A percentile compares a stretch with the other conserved stretches of the same genome.
Evolutionary conservation across 331 rosid species (phyloP).

Genomic region (Rhamnella rubrinervis): DNA sequence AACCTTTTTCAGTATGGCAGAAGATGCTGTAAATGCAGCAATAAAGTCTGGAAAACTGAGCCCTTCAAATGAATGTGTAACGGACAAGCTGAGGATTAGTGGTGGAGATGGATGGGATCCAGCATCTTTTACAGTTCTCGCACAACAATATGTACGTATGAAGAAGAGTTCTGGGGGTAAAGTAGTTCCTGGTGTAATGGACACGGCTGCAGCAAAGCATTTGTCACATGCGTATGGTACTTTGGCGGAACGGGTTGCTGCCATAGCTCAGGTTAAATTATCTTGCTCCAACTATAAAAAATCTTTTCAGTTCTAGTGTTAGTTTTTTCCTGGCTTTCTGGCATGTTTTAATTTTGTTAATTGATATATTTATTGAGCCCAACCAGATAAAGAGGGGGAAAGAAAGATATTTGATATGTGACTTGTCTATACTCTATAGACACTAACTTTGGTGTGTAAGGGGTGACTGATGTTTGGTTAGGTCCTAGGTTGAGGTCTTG

Average conservation of each 20-base stretch:
- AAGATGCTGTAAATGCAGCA: constrained; percentile 94
- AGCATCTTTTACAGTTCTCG: constrained; percentile 82
- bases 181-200: constrained; percentile 93
- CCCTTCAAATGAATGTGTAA: constrained; percentile 61
- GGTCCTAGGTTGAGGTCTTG: too few relatives aligned
- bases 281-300: constrained; percentile 1
- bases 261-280: constrained; percentile 87
- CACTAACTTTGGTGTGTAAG: too few relatives aligned
- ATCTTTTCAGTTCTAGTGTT: too few relatives aligned
- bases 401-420: too few relatives aligned
- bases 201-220: constrained; percentile 82
- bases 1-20: constrained; percentile 88
- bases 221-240: constrained; percentile 86
- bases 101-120: constrained; percentile 98
- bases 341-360: too few relatives aligned
- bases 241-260: constrained; percentile 82
- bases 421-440: too few relatives aligned
- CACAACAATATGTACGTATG: constrained; percentile 90
- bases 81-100: constrained; percentile 53
- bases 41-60: constrained; percentile 88
- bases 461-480: too few relatives aligned
- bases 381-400: too few relatives aligned
- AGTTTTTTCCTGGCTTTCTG: too few relatives aligned
- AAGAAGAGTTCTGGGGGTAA: constrained; percentile 68
- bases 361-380: too few relatives aligned